A percentile compares a stretch with the other conserved stretches of the same genome.
phyloP scores from a whole-genome alignment of 2,329 filamentous ascomycete genomes.

The Pseudogymnoascus sp. region DNA sequence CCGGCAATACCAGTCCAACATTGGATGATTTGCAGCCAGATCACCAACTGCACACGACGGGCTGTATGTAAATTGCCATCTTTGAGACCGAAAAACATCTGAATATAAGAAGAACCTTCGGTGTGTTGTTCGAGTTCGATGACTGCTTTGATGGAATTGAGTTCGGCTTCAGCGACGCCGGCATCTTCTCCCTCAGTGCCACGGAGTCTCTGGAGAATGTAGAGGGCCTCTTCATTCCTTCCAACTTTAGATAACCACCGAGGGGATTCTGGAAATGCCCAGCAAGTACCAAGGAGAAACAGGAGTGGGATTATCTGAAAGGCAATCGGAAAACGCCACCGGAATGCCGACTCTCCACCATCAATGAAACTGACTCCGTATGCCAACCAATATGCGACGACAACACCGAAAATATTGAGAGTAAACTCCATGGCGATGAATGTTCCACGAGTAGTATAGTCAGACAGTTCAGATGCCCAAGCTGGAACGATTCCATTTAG shows the following conservation, averaged over 20 bases:
- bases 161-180: constrained; percentile 52
- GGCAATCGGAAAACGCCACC: constrained; percentile 62
- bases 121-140: constrained; percentile 53
- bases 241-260: constrained; percentile 61
- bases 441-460: constrained; percentile 58
- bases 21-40: constrained; percentile 66
- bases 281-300: constrained; percentile 46
- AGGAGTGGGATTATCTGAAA: constrained; percentile 64
- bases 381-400: constrained; percentile 52
- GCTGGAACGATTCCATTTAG: constrained; percentile 64
- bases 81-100: neutral
- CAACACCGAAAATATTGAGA: constrained; percentile 61
- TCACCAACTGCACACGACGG: constrained; percentile 59
- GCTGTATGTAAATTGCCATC: constrained; percentile 53
- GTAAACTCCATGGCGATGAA: constrained; percentile 62
- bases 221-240: constrained; percentile 58
- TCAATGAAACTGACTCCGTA: constrained; percentile 49
- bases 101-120: constrained; percentile 45
- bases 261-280: constrained; percentile 64
- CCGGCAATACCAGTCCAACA: constrained; percentile 65
- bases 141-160: constrained; percentile 59
- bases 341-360: constrained; percentile 48
- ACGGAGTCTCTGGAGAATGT: constrained; percentile 56
- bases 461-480: constrained; percentile 62
- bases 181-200: constrained; percentile 48